These are phyloP conservation scores for Floccularia luteovirens DNA, from an alignment of 768 basidiomycete species.

Conservation along the genomic window DNA sequence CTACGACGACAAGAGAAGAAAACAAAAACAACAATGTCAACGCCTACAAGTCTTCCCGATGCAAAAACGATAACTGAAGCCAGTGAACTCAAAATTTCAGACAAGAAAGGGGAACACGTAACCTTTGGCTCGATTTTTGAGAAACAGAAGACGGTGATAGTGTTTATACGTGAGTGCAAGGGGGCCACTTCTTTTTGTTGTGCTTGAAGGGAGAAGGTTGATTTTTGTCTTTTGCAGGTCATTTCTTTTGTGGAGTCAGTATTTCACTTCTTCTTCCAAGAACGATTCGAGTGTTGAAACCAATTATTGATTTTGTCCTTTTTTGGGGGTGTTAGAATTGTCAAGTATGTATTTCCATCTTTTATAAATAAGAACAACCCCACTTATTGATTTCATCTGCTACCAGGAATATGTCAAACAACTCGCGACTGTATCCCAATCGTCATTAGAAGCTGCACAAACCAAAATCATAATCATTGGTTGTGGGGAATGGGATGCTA, in stretches of 20 bases:
- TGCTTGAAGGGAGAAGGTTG: background rate
- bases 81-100: slow-evolving; percentile 30
- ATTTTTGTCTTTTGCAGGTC: slow-evolving; percentile 26
- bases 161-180: slow-evolving; percentile 48
- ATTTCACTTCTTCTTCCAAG: background rate
- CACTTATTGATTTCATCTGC: background rate
- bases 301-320: too few species aligned
- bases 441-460: slow-evolving; percentile 29
- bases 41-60: slow-evolving; percentile 19
- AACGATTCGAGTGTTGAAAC: background rate
- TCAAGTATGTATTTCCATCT: slow-evolving; percentile 22
- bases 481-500: slow-evolving; percentile 50
- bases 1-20: too few species aligned
- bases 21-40: background rate
- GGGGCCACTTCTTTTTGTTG: background rate
- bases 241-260: slow-evolving; percentile 61
- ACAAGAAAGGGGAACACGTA: slow-evolving; percentile 36
- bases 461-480: slow-evolving; percentile 44
- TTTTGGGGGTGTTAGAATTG: too few species aligned
- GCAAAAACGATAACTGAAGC: slow-evolving; percentile 25
- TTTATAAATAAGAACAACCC: background rate
- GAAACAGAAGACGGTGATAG: slow-evolving; percentile 44
- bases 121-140: slow-evolving; percentile 45
- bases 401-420: slow-evolving; percentile 39
- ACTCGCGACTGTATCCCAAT: slow-evolving; percentile 32